A percentile compares a stretch with the other conserved stretches of the same genome.
Conservation (phyloP, 257 asterid genomes). For the Nicotiana paniculata region DNA sequence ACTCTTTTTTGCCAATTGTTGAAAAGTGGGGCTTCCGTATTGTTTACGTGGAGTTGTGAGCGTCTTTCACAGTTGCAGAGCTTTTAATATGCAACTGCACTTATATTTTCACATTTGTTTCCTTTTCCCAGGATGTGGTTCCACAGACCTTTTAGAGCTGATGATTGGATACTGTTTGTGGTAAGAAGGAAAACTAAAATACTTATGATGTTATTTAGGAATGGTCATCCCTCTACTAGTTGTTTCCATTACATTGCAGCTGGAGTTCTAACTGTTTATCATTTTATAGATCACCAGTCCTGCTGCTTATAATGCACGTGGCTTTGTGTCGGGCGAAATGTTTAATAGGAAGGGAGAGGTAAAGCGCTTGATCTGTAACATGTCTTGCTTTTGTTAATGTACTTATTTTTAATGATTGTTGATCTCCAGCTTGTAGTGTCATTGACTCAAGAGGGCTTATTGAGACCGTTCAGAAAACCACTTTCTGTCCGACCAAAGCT, state of each 20-base stretch:
- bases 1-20: not conserved
- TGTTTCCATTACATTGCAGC: not conserved
- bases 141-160: constrained; percentile 82
- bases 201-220: not conserved
- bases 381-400: not conserved
- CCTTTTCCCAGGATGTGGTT: constrained; percentile 82
- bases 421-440: constrained; percentile 63
- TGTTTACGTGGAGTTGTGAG: not conserved
- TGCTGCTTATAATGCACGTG: constrained; percentile 68
- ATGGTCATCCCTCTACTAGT: not conserved
- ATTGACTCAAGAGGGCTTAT: constrained; percentile 80
- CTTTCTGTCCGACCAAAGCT: constrained; percentile 43
- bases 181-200: constrained; percentile 33
- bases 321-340: constrained; percentile 76
- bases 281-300: constrained; percentile 64
- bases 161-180: constrained; percentile 92
- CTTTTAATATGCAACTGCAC: not conserved
- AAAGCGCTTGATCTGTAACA: not conserved
- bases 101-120: not conserved
- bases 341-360: constrained; percentile 85
- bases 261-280: not conserved
- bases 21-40: not conserved
- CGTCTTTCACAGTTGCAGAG: not conserved
- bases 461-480: constrained; percentile 38
- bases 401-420: not conserved